Conservation (phyloP, 2,329 filamentous ascomycete species). For the Karstenula rhodostoma region DNA sequence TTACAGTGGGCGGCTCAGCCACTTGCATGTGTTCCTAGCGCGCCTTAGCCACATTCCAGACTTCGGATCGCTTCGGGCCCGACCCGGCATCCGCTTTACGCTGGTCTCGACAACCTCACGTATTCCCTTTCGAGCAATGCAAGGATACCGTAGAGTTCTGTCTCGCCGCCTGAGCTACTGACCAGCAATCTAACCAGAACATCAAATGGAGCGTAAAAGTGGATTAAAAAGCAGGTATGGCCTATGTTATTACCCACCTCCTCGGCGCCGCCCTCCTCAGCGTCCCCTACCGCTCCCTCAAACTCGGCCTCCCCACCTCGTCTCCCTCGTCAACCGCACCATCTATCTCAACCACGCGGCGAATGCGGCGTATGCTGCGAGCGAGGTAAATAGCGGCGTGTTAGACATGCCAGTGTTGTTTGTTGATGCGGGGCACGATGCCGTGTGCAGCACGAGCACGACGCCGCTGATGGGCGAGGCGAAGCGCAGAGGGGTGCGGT, state of each 20-base stretch:
- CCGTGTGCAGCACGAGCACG: not conserved
- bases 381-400: not conserved
- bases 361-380: not conserved
- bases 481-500: not conserved
- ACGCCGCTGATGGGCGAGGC: not conserved
- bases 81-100: not conserved
- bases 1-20: not conserved
- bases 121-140: too few relatives aligned
- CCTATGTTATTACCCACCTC: not conserved
- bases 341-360: not conserved
- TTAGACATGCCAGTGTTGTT: not conserved
- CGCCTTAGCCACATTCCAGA: not conserved
- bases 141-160: too few relatives aligned
- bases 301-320: not conserved
- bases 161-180: too few relatives aligned
- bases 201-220: too few relatives aligned
- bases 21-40: not conserved
- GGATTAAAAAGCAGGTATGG: too few relatives aligned
- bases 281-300: slow-evolving; percentile 1
- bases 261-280: not conserved
- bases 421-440: not conserved
- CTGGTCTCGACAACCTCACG: not conserved
- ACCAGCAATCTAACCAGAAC: too few relatives aligned
- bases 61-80: not conserved
- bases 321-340: not conserved